Evolutionary conservation across 768 basidiomycete species (phyloP).

Genomic region (Lentinula aciculospora): DNA sequence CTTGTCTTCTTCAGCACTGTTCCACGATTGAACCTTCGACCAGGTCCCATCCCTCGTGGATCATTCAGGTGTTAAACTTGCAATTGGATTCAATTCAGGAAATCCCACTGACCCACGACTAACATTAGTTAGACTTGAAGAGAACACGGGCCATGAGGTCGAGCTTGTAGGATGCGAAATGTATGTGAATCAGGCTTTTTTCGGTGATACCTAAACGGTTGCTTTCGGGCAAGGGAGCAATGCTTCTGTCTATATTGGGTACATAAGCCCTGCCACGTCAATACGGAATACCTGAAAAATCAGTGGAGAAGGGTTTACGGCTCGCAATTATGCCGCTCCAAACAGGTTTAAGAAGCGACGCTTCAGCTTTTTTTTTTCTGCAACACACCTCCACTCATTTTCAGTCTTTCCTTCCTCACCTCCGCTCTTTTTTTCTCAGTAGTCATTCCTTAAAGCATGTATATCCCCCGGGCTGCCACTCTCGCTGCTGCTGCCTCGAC

Average conservation of each 20-base stretch:
- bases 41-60: neutral
- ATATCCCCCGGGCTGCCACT: constrained; percentile 2
- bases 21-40: neutral
- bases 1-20: neutral
- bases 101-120: neutral
- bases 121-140: neutral
- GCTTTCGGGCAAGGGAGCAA: neutral
- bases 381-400: neutral
- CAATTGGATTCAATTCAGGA: neutral
- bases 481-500: neutral
- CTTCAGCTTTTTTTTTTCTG: neutral
- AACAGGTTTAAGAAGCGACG: neutral
- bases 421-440: neutral
- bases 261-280: neutral
- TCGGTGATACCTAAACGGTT: neutral
- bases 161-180: neutral
- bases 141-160: neutral
- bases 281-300: neutral
- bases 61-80: neutral
- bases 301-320: neutral
- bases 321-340: neutral
- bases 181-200: neutral
- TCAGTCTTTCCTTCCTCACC: neutral
- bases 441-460: constrained; percentile 2
- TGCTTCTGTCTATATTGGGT: neutral